A percentile compares a stretch with the other conserved stretches of the same genome.
Evolutionary conservation across 2,329 filamentous ascomycete genomes (phyloP).

Genomic region (Colletotrichum sp.): DNA sequence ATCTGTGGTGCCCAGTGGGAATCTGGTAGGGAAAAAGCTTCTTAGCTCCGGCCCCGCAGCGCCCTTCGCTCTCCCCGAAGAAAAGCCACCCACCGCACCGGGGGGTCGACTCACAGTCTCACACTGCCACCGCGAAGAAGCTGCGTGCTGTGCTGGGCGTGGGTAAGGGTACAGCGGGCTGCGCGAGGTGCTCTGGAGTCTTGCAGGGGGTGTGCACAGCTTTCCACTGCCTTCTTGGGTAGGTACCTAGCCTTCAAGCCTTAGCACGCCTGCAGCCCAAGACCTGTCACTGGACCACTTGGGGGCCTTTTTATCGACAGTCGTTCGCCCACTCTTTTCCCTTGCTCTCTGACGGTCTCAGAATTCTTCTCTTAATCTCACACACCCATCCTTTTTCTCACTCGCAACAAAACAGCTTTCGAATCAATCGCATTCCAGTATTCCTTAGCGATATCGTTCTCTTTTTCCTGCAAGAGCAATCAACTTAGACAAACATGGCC

Average conservation of each 20-base stretch:
- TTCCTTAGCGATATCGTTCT: not conserved
- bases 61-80: slow-evolving; percentile 6
- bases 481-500: slow-evolving; percentile 35
- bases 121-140: not conserved
- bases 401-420: not conserved
- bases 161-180: slow-evolving; percentile 3
- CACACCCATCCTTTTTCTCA: not conserved
- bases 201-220: not conserved
- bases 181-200: not conserved
- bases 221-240: not conserved
- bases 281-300: slow-evolving; percentile 5
- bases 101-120: not conserved
- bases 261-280: not conserved
- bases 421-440: not conserved
- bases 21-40: not conserved
- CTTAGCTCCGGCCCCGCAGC: not conserved
- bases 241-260: not conserved
- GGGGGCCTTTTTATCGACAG: slow-evolving; percentile 17
- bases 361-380: not conserved
- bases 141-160: not conserved
- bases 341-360: not conserved
- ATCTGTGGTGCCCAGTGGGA: not conserved
- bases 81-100: not conserved
- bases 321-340: not conserved
- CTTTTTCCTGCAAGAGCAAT: not conserved